A percentile compares a stretch with the other conserved stretches of the same genome.
phyloP scores from a whole-genome alignment of 2,329 filamentous ascomycete genomes.

The Cladosporium sp. region DNA sequence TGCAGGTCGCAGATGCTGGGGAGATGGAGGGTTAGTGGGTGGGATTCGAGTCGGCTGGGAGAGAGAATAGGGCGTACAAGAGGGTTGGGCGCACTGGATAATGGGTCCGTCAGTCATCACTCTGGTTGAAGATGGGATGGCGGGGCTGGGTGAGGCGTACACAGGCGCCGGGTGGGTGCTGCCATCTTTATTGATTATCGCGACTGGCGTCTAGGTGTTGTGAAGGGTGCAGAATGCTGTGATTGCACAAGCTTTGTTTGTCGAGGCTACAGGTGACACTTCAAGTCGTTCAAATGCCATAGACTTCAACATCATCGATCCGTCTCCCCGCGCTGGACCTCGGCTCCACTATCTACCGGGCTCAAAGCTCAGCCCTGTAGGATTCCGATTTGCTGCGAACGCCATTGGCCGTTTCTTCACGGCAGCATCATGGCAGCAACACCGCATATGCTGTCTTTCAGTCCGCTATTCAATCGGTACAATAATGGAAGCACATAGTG shows the following conservation, averaged over 20 bases:
- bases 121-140: neutral
- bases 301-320: neutral
- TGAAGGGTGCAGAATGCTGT: neutral
- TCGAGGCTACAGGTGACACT: neutral
- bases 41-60: neutral
- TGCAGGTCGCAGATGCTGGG: conserved; percentile 89
- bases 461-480: too few relatives aligned
- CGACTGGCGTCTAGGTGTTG: neutral
- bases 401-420: neutral
- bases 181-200: neutral
- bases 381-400: neutral
- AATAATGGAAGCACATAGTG: too few relatives aligned
- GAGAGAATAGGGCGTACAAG: neutral
- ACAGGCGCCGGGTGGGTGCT: conserved; percentile 15
- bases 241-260: neutral
- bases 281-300: neutral
- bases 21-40: neutral
- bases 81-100: conserved; percentile 18
- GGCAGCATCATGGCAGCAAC: neutral
- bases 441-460: too few relatives aligned
- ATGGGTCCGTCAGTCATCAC: conserved; percentile 10
- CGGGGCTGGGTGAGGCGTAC: conserved; percentile 4
- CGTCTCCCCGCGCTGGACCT: neutral
- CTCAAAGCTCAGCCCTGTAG: neutral
- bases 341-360: neutral